Base-by-base conservation (phyloP, 225 moss, liverwort and hornwort species). In the Lunularia cruciata region DNA sequence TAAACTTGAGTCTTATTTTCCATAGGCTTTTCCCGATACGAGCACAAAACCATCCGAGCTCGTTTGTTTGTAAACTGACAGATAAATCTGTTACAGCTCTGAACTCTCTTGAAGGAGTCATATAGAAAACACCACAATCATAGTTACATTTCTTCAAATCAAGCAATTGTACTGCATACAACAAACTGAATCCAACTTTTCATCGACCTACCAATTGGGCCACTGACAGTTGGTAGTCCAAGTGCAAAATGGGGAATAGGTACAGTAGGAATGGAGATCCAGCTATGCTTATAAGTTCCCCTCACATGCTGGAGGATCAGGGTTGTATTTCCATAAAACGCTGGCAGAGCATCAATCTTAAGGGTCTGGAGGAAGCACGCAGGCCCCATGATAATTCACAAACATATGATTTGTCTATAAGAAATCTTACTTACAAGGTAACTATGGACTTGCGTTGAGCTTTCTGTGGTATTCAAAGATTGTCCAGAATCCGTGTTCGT, bases 391-490 rank as follows among this genome's bases (percentile, higher is more conserved):
- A 71, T 1, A 60, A 59, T 33, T 47, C 45, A 46, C 13, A 34
- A 4, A 46, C 43, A 3, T 73, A 63, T 37, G 46, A 73, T 61
- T 47, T 71, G 38, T 25, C 63, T 52, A 51, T 73, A 48, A 35
- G 63, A 28, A 73, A 52, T 39, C 63, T 73, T 30, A 63, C 39
- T 8, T 73, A 73, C 38, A 73, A 63, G 63, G 51, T 63, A 42
- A 1, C n/a, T 51, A 22, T 4, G 2, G 0, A 33, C 27, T 26
- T 12, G 51, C 4, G 15, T 10, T 0, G 3, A 47, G 15, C 27
- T 27, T 30, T 65, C 1, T 6, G 27, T 25, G 7, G 37, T 9
- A 37, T 43, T 30, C 8, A 18, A 6, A 30, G 5, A 8, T 5
- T 64, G 27, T 12, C 15, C 20, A 11, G 5, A 11, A 18, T 3